Percentiles rank a stretch among this genome's conserved stretches.
Evolutionary conservation across 2,329 filamentous ascomycete genomes (phyloP).

Genomic region (Apiospora malaysiana): DNA sequence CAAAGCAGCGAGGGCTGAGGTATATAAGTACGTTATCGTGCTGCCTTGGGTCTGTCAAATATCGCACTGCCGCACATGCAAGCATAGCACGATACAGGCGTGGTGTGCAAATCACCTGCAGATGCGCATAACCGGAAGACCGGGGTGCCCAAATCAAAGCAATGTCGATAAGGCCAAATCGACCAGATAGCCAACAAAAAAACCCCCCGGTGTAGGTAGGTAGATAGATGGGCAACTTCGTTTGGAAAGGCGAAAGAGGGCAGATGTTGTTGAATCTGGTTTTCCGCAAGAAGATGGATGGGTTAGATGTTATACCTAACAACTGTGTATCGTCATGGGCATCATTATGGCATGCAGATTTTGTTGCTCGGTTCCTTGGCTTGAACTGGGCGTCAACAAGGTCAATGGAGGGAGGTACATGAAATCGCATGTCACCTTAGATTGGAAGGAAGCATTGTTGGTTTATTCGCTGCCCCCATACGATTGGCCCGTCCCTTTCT

Average conservation of each 20-base stretch:
- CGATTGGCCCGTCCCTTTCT: neutral
- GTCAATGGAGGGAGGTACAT: neutral
- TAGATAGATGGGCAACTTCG: too few species aligned
- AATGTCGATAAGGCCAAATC: conserved; percentile 6
- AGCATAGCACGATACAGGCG: neutral
- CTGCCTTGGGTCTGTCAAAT: conserved; percentile 1
- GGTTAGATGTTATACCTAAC: conserved; percentile 6
- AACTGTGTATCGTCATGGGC: neutral
- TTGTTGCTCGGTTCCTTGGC: conserved; percentile 3
- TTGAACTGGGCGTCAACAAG: neutral
- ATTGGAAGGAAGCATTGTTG: neutral
- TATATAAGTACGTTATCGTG: conserved; percentile 2
- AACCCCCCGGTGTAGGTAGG: neutral
- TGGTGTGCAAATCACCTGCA: conserved; percentile 18
- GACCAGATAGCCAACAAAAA: neutral
- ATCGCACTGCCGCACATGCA: conserved; percentile 5
- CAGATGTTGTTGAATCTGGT: neutral
- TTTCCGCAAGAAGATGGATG: neutral
- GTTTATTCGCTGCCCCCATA: neutral
- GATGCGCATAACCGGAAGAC: conserved; percentile 6
- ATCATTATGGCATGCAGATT: conserved; percentile 9
- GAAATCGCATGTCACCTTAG: neutral
- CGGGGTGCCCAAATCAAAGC: conserved; percentile 3
- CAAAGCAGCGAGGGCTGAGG: neutral
- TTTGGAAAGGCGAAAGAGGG: neutral